phyloP scores from a whole-genome alignment of 2,329 filamentous ascomycete species.

The Fusarium pseudograminearum region DNA sequence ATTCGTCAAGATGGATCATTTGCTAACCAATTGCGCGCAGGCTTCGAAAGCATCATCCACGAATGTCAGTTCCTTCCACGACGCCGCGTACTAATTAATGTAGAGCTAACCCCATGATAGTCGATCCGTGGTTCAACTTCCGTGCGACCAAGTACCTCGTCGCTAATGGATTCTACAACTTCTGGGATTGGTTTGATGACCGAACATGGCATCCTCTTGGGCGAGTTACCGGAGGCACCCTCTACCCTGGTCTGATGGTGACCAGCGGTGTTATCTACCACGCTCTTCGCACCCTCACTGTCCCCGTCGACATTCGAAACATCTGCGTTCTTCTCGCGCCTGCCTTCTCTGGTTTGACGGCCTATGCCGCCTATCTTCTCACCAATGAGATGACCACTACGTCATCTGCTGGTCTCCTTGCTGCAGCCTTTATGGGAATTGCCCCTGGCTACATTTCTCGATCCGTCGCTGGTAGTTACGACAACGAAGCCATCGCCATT shows the following conservation, averaged over 20 bases:
- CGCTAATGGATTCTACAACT: slow-evolving; percentile 96
- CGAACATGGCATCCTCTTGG: slow-evolving; percentile 99
- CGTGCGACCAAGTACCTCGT: slow-evolving; percentile 98
- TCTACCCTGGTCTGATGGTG: slow-evolving; percentile 99
- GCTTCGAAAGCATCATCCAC: slow-evolving; percentile 99
- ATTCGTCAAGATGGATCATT: background rate
- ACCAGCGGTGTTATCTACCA: slow-evolving; percentile 98
- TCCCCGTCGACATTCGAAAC: slow-evolving; percentile 98
- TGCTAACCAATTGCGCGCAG: slow-evolving; percentile 61
- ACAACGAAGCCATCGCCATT: slow-evolving; percentile 99
- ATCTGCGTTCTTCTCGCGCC: slow-evolving; percentile 97
- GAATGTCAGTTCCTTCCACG: slow-evolving; percentile 78
- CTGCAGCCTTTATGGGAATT: slow-evolving; percentile 97
- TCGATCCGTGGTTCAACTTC: slow-evolving; percentile 99
- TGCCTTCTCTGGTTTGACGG: slow-evolving; percentile 92
- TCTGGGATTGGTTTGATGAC: slow-evolving; percentile 99
- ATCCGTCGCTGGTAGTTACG: slow-evolving; percentile 97
- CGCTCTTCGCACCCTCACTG: slow-evolving; percentile 84
- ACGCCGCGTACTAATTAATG: slow-evolving; percentile 21
- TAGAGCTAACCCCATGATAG: slow-evolving; percentile 62
- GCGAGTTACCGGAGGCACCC: slow-evolving; percentile 97
- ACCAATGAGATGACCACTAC: slow-evolving; percentile 98
- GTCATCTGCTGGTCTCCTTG: slow-evolving; percentile 92
- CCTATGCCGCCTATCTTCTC: slow-evolving; percentile 91
- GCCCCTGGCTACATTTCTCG: slow-evolving; percentile 97